Evolutionary conservation across 2,329 filamentous ascomycete species (phyloP), one percentile per base, ranked within the genome.

Genomic region (Aspergillus calidoustus): DNA sequence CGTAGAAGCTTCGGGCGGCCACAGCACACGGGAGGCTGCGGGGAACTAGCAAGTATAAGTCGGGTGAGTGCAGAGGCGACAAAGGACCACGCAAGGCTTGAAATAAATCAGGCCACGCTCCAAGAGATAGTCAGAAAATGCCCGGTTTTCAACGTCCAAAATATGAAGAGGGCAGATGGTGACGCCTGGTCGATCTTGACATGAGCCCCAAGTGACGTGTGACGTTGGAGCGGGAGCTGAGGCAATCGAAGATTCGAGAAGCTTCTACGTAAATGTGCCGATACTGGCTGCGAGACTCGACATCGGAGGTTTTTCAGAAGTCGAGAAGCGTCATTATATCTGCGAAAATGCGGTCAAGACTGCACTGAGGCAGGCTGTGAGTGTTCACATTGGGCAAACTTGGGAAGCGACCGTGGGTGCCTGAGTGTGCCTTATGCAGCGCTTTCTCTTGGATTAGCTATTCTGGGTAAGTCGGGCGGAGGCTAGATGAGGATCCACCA

Each of bases 211-310:
- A 62, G 68, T 75, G 73, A 74, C 72, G 72, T 73, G 72, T 71
- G 72, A 76, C 71, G 68, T 71, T 56, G 62, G 65, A 63, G 59
- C 55, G 63, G 60, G 59, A 51, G 44, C 25, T 7, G 57, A 59
- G 60, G 64, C 63, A 63, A 69, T 69, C 59, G 76, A 78, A 77
- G 63, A 58, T 78, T 78, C 76, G 63, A 68, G 76, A 77, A 77
- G 63, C 51, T 77, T 77, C 76, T 47, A 67, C 52, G 13, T 41
- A 41, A 41, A 41, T 41, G 11, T 41, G 34, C 34, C 34, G 34
- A 41, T 15, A 4, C 34, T 15, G 15, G 11, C 9, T 41, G 34
- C 34, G 11, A 41, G 9, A 41, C 34, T 41, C 34, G 11, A 41
- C 11, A 41, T 41, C 25, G 34, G 11, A 15, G 9, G 34, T 4